Conservation (phyloP, 768 basidiomycete species). For the Collybiopsis luxurians region DNA sequence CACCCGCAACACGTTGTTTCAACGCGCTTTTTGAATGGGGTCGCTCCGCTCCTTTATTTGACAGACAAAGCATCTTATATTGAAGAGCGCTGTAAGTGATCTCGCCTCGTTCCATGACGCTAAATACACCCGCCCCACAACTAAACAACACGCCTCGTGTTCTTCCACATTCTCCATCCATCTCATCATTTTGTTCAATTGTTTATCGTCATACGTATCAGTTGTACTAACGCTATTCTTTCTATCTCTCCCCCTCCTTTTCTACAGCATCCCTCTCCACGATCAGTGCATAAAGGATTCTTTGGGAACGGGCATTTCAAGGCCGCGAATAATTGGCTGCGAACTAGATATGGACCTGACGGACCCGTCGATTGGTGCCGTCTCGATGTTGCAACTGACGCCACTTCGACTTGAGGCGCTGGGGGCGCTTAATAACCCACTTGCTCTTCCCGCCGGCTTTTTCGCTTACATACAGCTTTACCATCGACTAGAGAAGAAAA, state of each 20-base stretch:
- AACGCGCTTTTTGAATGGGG: background rate
- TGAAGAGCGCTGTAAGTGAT: conserved; percentile 66
- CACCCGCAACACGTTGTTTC: background rate
- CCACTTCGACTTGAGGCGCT: no score
- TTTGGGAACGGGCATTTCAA: conserved; percentile 88
- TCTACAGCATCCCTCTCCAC: conserved; percentile 79
- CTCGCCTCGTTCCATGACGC: conserved; percentile 1
- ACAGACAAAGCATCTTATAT: conserved; percentile 77
- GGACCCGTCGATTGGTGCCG: conserved; percentile 73
- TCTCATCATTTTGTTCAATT: no score
- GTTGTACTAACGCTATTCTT: no score
- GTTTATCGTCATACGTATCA: no score
- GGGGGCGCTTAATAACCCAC: no score
- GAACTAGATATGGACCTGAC: conserved; percentile 69
- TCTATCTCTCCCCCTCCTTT: no score
- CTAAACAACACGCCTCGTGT: conserved; percentile 14
- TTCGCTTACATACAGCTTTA: no score
- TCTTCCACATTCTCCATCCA: conserved; percentile 7
- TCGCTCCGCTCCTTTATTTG: background rate
- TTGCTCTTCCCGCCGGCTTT: background rate
- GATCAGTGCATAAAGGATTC: conserved; percentile 77
- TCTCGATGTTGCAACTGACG: conserved; percentile 20
- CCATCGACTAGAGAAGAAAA: no score
- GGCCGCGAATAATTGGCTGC: conserved; percentile 85
- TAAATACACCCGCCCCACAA: no score